Evolutionary conservation across 805 yeast species (phyloP), one percentile per base, ranked within the genome.

Genomic region (Metschnikowia kunwiensis): DNA sequence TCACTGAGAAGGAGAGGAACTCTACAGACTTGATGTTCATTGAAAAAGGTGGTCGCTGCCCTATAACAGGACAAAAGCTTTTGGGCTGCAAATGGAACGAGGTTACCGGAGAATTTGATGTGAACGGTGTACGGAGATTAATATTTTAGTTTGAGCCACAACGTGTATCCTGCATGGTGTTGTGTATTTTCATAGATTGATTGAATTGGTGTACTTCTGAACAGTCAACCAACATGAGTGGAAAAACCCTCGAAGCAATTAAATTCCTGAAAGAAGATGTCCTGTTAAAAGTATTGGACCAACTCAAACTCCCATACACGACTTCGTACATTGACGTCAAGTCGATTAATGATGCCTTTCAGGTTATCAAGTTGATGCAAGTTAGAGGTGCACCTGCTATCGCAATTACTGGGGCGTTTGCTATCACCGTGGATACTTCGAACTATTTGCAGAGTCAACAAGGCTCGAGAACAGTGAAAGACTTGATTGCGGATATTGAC

Each of bases 361-460:
- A 72, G 13, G 95, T 85, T n/a, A 91, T 91, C 58, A 81, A 79
- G 54, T 71, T 71, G 40, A 91, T 91, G 98, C 88, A 86, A 52
- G 97, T 94, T 4, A 74, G 98, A 57, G 98, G 98, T 24, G 98
- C 98, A 0, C 98, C 98, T 0, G 97, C 97, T 1, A 91, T 91
- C 55, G 97, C 97, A 44, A 86, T 91, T 40, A 97, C 91, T 2
- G 97, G 96, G 5, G 80, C 88, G 1, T 72, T 89, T 42, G 77
- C 96, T 2, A 74, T 91, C 3, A 81, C 86, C 2, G 78, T 84
- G n/a, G 96, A 91, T 47, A 60, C 77, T 3, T 62, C 61, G 38
- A 51, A 51, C 53, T 38, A 38, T 31, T 65, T 61, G 25, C 32
- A 55, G 43, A 23, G 47, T 41, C 20, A 31, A 1, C 23, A 26